phyloP scores from a whole-genome alignment of 345 rosid genomes.

The Melaleuca alternifolia region DNA sequence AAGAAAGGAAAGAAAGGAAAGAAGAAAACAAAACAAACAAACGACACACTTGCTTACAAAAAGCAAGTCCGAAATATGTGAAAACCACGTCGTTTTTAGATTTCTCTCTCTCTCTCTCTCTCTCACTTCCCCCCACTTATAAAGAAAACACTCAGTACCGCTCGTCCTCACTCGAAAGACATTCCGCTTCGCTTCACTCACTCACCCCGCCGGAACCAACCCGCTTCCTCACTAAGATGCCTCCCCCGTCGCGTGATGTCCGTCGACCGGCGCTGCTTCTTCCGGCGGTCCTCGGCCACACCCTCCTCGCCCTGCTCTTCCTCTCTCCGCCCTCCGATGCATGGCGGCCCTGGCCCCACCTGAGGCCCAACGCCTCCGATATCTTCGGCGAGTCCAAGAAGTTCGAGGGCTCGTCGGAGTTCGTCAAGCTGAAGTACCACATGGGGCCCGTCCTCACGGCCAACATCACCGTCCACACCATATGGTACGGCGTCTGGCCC shows the following conservation, averaged over 20 bases:
- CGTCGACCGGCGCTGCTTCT: background rate
- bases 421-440: slow-evolving; percentile 76
- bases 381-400: slow-evolving; percentile 50
- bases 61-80: background rate
- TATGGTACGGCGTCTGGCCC: slow-evolving; percentile 92
- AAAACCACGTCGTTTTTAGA: background rate
- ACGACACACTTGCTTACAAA: background rate
- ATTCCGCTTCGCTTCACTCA: background rate
- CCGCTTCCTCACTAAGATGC: background rate
- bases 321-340: slow-evolving; percentile 14
- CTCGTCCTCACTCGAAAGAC: background rate
- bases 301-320: slow-evolving; percentile 17
- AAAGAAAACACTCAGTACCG: background rate
- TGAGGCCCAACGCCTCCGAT: slow-evolving; percentile 38
- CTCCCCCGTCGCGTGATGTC: background rate
- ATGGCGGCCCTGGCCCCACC: slow-evolving; percentile 73
- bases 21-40: background rate
- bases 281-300: slow-evolving; percentile 21
- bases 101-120: background rate
- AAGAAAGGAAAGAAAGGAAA: background rate
- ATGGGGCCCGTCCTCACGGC: slow-evolving; percentile 91
- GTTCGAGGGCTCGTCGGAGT: slow-evolving; percentile 90
- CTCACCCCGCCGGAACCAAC: background rate
- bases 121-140: background rate
- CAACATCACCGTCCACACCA: slow-evolving; percentile 75